These are phyloP conservation scores for Phytopythium montanum DNA, from an alignment of 352 stramenopile genomes.

Conservation along the genomic window DNA sequence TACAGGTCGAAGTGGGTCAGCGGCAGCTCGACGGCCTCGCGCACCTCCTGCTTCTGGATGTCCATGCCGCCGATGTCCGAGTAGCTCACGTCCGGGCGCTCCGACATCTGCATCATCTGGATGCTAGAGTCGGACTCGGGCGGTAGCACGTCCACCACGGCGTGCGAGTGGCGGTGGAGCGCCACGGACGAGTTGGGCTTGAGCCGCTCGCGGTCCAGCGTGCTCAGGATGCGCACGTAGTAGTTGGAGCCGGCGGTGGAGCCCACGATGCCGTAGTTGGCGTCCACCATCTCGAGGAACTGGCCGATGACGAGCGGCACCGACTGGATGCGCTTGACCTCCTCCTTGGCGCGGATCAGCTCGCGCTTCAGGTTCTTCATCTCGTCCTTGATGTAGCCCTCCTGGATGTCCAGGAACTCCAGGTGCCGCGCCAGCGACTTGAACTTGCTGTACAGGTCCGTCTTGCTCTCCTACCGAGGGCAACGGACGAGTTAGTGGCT, in stretches of 20 bases:
- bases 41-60: conserved; percentile 98
- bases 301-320: conserved; percentile 99
- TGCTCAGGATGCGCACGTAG: conserved; percentile 98
- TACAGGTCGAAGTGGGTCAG: conserved; percentile 99
- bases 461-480: conserved; percentile 66
- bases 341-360: conserved; percentile 98
- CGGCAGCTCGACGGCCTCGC: conserved; percentile 99
- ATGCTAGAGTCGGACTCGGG: conserved; percentile 99
- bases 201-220: conserved; percentile 97
- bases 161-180: conserved; percentile 98
- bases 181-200: conserved; percentile 99
- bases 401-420: conserved; percentile 87
- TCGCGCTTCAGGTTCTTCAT: conserved; percentile 99
- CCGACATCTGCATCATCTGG: conserved; percentile 98
- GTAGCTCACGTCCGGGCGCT: conserved; percentile 96
- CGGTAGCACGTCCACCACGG: conserved; percentile 98
- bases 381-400: conserved; percentile 99
- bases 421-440: conserved; percentile 79
- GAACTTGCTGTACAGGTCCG: conserved; percentile 74
- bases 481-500: background rate
- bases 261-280: conserved; percentile 99
- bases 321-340: conserved; percentile 99
- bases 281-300: conserved; percentile 99
- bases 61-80: conserved; percentile 99
- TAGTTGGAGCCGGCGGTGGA: conserved; percentile 98